Base-by-base conservation (phyloP, 2,329 filamentous ascomycete genomes). In the Aspergillus sergii region DNA sequence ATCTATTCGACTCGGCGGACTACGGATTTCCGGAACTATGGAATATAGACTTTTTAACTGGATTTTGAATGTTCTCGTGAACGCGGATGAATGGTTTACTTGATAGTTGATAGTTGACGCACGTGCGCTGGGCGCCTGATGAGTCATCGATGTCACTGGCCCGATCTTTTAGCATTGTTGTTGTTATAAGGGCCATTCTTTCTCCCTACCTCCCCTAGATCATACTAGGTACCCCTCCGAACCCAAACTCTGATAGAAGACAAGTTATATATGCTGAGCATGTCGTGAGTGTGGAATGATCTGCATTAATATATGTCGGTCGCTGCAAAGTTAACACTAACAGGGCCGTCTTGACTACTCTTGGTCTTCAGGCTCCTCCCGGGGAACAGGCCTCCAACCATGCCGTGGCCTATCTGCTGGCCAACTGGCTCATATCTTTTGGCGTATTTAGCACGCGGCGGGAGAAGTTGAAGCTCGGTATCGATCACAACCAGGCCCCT, bases 391-490 rank as follows among this genome's bases (percentile, higher is more conserved):
- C 60, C 12, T 64, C 69, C 26, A 76, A 75, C 58, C 62, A 72
- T 30, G 74, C 69, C 1, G 69, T 76, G 1, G 66, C 67, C 63
- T 77, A 79, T 59, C 66, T 81, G 2, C 66, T 78, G 59, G 75
- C 69, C 62, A 78, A 81, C 68, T 82, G 78, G 71, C 48, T 78
- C 57, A 73, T 76, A 63, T 75, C 79, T 45, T 78, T 80, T 68
- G 67, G 60, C 36, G 45, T 76, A 19, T 72, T 78, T 67, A 79
- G 76, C 58, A 73, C 75, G 0, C 78, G 79, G 5, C 64, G 64
- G 6, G 64, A 69, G 34, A 81, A 80, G 61, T 51, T 69, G 1
- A 59, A 56, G 56, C 67, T 72, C 59, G 70, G 75, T 14, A 61
- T 80, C 43, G 79, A 81, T 66, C 72, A 80, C 68, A 78, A 81